These are phyloP conservation scores for Zelonia costaricensis DNA, from an alignment of 208 protist genomes.

Conservation along the genomic window DNA sequence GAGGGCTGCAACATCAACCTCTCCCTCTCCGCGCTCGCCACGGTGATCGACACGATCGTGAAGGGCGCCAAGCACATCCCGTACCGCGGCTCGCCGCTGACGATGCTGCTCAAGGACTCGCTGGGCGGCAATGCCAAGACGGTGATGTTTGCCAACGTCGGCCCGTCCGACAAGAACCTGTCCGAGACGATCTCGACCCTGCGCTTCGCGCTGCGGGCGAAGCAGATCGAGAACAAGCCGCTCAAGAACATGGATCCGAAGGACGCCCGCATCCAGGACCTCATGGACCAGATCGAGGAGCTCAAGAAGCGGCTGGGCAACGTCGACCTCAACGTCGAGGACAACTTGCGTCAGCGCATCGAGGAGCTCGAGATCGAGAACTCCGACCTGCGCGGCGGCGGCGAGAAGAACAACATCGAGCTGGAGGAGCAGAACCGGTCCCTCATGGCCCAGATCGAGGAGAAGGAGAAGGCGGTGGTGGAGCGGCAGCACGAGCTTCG, in stretches of 20 bases:
- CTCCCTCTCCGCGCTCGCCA: slow-evolving; percentile 91
- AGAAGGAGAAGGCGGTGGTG: slow-evolving; percentile 58
- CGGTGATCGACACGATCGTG: slow-evolving; percentile 92
- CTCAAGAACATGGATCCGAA: slow-evolving; percentile 94
- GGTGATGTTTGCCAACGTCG: slow-evolving; percentile 93
- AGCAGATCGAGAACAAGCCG: slow-evolving; percentile 97
- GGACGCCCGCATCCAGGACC: slow-evolving; percentile 86
- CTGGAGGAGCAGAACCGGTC: slow-evolving; percentile 75
- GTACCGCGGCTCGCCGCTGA: slow-evolving; percentile 89
- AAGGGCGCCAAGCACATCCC: slow-evolving; percentile 91
- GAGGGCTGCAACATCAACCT: slow-evolving; percentile 96
- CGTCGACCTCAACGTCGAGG: slow-evolving; percentile 91
- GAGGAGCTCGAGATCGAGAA: slow-evolving; percentile 93
- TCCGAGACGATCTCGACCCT: slow-evolving; percentile 91
- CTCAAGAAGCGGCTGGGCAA: slow-evolving; percentile 85
- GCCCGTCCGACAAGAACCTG: slow-evolving; percentile 83
- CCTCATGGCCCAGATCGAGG: slow-evolving; percentile 75
- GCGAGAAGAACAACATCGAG: slow-evolving; percentile 82
- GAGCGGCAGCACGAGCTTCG: slow-evolving; percentile 66
- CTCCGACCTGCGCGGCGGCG: slow-evolving; percentile 68
- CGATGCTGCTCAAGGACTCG: slow-evolving; percentile 93
- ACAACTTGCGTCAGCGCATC: slow-evolving; percentile 85
- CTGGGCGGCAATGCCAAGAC: slow-evolving; percentile 92
- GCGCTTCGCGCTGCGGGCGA: slow-evolving; percentile 85
- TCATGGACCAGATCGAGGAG: slow-evolving; percentile 90